Percentiles rank a stretch among this genome's conserved stretches.
Evolutionary conservation across 495 filamentous ascomycete species (phyloP).

Genomic region (Aspergillus sclerotioniger): DNA sequence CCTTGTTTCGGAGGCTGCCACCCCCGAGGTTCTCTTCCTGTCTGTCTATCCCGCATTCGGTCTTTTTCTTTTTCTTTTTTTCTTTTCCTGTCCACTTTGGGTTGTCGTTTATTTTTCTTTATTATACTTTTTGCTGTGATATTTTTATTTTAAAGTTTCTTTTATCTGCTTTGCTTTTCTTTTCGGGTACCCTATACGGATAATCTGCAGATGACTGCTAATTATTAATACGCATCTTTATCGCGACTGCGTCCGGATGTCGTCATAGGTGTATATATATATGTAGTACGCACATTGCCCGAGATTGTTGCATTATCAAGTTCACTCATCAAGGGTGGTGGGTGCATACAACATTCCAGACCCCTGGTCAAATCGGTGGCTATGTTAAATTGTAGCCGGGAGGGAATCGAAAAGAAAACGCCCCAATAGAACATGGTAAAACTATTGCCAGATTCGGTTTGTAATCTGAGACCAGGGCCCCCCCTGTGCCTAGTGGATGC

Average conservation of each 20-base stretch:
- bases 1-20: slow-evolving; percentile 1
- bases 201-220: no score
- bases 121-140: no score
- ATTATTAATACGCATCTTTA: no score
- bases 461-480: background rate
- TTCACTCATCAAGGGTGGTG: background rate
- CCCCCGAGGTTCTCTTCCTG: background rate
- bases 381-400: background rate
- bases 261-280: no score
- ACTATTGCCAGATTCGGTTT: slow-evolving; percentile 4
- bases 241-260: no score
- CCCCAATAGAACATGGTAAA: slow-evolving; percentile 3
- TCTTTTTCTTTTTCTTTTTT: background rate
- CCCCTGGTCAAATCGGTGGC: background rate
- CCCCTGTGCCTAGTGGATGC: background rate
- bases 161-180: no score
- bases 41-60: background rate
- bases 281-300: no score
- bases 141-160: no score
- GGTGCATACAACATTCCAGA: slow-evolving; percentile 9
- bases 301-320: background rate
- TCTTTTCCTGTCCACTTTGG: no score
- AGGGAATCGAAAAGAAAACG: background rate
- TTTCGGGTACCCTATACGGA: no score
- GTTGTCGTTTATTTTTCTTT: no score